phyloP scores from a whole-genome alignment of 176 grass and related monocot species.

The Secale cereale region DNA sequence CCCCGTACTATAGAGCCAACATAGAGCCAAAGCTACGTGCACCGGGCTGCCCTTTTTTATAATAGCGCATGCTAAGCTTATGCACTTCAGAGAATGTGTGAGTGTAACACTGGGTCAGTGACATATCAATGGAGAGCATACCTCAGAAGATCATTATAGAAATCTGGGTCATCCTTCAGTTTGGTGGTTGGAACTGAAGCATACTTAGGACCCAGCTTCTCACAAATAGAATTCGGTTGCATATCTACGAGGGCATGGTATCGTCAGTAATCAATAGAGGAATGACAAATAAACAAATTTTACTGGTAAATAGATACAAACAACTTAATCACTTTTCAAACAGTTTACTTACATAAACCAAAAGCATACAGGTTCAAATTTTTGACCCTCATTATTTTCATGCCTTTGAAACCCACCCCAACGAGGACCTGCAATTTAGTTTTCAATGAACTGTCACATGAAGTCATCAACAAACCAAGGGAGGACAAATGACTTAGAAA shows the following conservation, averaged over 20 bases:
- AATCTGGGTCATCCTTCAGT: slow-evolving; percentile 73
- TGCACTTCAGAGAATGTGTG: not conserved
- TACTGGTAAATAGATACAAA: not conserved
- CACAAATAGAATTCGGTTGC: slow-evolving; percentile 69
- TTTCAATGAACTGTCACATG: slow-evolving; percentile 15
- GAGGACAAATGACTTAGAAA: not conserved
- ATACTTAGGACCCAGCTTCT: slow-evolving; percentile 93
- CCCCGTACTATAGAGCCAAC: too few species aligned
- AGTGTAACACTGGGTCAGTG: not conserved
- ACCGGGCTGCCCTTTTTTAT: too few species aligned
- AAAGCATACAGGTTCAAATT: slow-evolving; percentile 91
- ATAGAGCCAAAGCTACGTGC: too few species aligned
- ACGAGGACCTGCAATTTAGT: slow-evolving; percentile 76
- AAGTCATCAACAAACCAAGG: not conserved
- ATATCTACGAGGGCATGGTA: slow-evolving; percentile 64
- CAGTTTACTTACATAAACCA: slow-evolving; percentile 84
- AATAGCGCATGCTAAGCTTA: not conserved
- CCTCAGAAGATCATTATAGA: slow-evolving; percentile 93
- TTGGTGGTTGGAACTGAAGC: slow-evolving; percentile 60
- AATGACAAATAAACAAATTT: not conserved
- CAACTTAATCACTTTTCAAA: not conserved
- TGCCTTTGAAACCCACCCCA: slow-evolving; percentile 79
- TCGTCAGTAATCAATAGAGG: not conserved
- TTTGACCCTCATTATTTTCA: slow-evolving; percentile 87
- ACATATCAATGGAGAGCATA: slow-evolving; percentile 21